Base-by-base conservation (phyloP, 23 red algal genomes). In the Pyropia yezoensis region DNA sequence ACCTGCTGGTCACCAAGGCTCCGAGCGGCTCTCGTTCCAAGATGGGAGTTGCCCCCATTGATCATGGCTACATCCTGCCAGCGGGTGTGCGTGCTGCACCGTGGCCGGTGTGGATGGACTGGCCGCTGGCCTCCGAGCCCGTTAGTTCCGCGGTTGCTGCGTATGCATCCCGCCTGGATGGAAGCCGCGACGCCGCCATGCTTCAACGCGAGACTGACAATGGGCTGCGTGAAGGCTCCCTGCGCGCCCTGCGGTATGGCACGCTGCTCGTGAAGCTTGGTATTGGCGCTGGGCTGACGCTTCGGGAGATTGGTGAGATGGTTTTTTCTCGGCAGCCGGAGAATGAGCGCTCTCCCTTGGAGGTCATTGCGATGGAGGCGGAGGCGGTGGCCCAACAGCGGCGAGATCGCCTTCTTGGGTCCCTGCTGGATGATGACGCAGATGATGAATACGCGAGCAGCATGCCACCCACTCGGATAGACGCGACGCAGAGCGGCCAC, bases 81-180 rank as follows among this genome's bases (percentile, higher is more conserved):
- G 88, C 87, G n/a, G 30, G 59, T 15, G 70, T 98, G 39, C 82
- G 75, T 17, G 75, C 76, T 49, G 62, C 79, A 60, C 94, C 94
- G 50, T 89, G 94, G 85, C 77, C 94, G 50, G 67, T 86, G 27
- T 98, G 94, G 94, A 98, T 98, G 94, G 94, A 98, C 59, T 98
- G 94, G 94, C 80, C 94, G n/a, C 78, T 83, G 69, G 65, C 85
- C 8, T 52, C 70, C 3, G 58, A 98, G 52, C 78, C 94, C 19
- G 49, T 98, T 26, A 74, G 73, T 13, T 51, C 70, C 21, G 29
- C 68, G 8, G 69, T 82, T 15, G 74, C 55, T 16, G 26, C 49
- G 18, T 96, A 96, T 65, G 69, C 83, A 57, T 63, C 18, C 13
- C 30, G 63, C 18, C 80, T 98, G 54, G 94, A 98, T 57, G 85